These are phyloP conservation scores for Chenopodium formosanum DNA, from an alignment of 148 eudicot species.

Conservation along the genomic window DNA sequence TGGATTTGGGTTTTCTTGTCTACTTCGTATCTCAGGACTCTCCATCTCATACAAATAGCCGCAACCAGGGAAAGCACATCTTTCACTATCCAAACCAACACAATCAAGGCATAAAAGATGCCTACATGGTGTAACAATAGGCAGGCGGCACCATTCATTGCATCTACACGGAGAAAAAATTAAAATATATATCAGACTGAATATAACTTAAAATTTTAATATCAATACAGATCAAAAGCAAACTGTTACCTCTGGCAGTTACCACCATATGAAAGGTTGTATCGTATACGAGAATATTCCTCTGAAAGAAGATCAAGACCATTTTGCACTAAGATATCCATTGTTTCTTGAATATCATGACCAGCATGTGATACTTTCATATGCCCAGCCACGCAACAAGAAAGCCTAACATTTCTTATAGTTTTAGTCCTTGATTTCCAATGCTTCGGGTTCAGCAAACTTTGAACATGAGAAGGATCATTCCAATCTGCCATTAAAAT, in stretches of 20 bases:
- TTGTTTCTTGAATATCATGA: constrained; percentile 90
- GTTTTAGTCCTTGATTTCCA: constrained; percentile 77
- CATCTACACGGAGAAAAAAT: constrained; percentile 50
- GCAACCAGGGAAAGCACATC: constrained; percentile 80
- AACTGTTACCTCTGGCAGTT: constrained; percentile 73
- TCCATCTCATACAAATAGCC: constrained; percentile 84
- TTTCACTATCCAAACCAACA: constrained; percentile 76
- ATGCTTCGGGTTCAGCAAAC: constrained; percentile 87
- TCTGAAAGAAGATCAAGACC: constrained; percentile 68
- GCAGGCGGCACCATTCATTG: constrained; percentile 92
- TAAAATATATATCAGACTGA: constrained; percentile 8
- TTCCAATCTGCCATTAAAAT: constrained; percentile 98
- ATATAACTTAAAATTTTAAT: neutral
- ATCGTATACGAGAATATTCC: constrained; percentile 65
- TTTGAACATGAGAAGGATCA: constrained; percentile 95
- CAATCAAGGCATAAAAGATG: constrained; percentile 92
- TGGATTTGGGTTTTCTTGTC: constrained; percentile 93
- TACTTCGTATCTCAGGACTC: constrained; percentile 76
- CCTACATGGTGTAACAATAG: constrained; percentile 89
- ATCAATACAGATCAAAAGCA: neutral
- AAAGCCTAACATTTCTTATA: constrained; percentile 79
- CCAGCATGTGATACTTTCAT: constrained; percentile 81
- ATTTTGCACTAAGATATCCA: constrained; percentile 68
- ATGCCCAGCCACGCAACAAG: constrained; percentile 98
- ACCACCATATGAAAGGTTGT: constrained; percentile 67